Evolutionary conservation across 441 rosid genomes (phyloP).

Genomic region (Pelargonium cotyledonis): DNA sequence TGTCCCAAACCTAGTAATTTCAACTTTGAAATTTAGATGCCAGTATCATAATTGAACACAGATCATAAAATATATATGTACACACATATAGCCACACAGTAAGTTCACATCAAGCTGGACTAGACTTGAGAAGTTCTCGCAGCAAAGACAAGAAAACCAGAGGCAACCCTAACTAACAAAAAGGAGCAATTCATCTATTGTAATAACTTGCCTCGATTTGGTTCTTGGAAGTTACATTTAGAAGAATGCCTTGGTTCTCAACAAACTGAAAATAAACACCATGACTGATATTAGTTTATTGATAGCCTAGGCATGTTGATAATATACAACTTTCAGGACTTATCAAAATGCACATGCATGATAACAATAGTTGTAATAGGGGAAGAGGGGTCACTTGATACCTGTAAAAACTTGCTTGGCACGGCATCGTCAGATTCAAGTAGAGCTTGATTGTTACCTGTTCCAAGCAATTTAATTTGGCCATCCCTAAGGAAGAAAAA

Average conservation of each 20-base stretch:
- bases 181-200: background rate
- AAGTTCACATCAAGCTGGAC: background rate
- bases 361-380: background rate
- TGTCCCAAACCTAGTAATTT: conserved; percentile 66
- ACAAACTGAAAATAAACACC: conserved; percentile 44
- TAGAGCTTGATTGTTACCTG: conserved; percentile 58
- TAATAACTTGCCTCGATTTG: conserved; percentile 65
- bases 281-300: conserved; percentile 11
- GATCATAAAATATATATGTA: background rate
- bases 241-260: conserved; percentile 61
- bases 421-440: conserved; percentile 58
- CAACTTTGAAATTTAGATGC: conserved; percentile 19
- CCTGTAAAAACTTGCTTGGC: conserved; percentile 75
- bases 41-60: background rate
- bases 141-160: background rate
- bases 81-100: background rate
- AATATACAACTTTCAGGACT: background rate
- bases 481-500: conserved; percentile 52
- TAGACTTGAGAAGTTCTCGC: background rate
- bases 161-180: background rate
- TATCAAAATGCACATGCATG: background rate
- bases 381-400: conserved; percentile 21
- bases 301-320: background rate
- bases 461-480: conserved; percentile 73
- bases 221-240: conserved; percentile 61